Base-by-base conservation (phyloP, 495 filamentous ascomycete species). In the Podospora conica region DNA sequence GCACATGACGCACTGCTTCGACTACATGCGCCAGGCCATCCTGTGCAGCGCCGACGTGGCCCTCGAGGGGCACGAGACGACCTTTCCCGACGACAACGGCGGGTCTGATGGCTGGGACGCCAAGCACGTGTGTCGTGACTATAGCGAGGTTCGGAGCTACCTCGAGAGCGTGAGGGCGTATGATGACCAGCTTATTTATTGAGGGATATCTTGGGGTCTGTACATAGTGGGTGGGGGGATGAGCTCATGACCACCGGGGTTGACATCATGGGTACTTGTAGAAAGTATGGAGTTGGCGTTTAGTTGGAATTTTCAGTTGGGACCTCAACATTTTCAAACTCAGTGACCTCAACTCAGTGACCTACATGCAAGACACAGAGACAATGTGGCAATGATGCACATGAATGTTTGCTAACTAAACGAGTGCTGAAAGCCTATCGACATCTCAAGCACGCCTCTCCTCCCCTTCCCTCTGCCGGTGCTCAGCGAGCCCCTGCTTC, bases 1-100 rank as follows among this genome's bases (percentile, higher is more conserved):
- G 80, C 80, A 82, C 63, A 80, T 81, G 77, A 78, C 79, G 25
- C 80, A 82, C 70, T 82, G 80, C 71, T 80, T 82, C 65, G 79
- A 81, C 65, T 81, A 81, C 62, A 77, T 82, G 76, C 72, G 80
- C 33, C 71, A 78, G 60, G 77, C 80, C 20, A 80, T 82, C 57
- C 75, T 81, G 75, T 82, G 80, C 59, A 76, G 71, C 24, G 75
- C 78, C 23, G 80, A 81, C 66, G 78, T 79, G 70, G 75, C 75
- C 9, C 64, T 81, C 10, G 80, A 82, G 67, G 76, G 76, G 2
- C 72, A 74, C 9, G 76, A 80, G 68, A 80, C 79, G 0, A 81
- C 79, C 1, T 82, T 80, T 65, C 78, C 79, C 0, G 78, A 79
- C 62, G 73, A 81, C 55, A 80, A 81, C 59, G 77, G 79, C 7